These are phyloP conservation scores for Neohortaea acidophila DNA, from an alignment of 495 filamentous ascomycete species.

Conservation along the genomic window DNA sequence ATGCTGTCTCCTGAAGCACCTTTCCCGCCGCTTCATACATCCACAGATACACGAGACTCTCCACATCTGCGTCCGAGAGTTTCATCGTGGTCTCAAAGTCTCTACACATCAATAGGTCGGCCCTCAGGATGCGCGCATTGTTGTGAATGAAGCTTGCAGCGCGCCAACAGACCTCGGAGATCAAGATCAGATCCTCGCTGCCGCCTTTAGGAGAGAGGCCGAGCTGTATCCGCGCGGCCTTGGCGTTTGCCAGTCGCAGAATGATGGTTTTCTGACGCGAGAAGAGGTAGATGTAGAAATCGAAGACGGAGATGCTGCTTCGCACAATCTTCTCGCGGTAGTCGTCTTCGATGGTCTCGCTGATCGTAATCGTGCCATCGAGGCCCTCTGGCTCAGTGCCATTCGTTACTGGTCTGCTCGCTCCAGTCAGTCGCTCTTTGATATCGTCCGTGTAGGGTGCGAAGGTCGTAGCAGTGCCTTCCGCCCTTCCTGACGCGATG, in stretches of 20 bases:
- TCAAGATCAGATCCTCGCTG: conserved; percentile 55
- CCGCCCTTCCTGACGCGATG: conserved; percentile 40
- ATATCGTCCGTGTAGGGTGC: conserved; percentile 56
- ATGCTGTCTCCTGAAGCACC: conserved; percentile 49
- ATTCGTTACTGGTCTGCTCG: conserved; percentile 4
- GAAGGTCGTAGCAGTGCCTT: conserved; percentile 51
- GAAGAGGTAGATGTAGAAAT: conserved; percentile 91
- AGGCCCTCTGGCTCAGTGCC: too few relatives aligned
- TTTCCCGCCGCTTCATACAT: conserved; percentile 65
- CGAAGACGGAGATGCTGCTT: conserved; percentile 95
- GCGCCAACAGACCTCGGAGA: conserved; percentile 67
- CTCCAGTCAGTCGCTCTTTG: conserved; percentile 14
- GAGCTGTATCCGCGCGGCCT: conserved; percentile 3
- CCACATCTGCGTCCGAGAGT: conserved; percentile 35
- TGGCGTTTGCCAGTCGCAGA: conserved; percentile 61
- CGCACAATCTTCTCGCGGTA: conserved; percentile 86
- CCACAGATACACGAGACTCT: conserved; percentile 75
- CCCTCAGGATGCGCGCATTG: conserved; percentile 58
- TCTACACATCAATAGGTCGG: conserved; percentile 43
- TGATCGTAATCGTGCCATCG: conserved; percentile 18
- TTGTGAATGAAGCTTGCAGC: conserved; percentile 67
- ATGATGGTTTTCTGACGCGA: conserved; percentile 72
- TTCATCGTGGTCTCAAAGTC: neutral
- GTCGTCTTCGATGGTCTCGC: conserved; percentile 17
- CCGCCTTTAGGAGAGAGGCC: neutral